Evolutionary conservation across 176 grass and related monocot species (phyloP).

Genomic region (Chloris gayana): DNA sequence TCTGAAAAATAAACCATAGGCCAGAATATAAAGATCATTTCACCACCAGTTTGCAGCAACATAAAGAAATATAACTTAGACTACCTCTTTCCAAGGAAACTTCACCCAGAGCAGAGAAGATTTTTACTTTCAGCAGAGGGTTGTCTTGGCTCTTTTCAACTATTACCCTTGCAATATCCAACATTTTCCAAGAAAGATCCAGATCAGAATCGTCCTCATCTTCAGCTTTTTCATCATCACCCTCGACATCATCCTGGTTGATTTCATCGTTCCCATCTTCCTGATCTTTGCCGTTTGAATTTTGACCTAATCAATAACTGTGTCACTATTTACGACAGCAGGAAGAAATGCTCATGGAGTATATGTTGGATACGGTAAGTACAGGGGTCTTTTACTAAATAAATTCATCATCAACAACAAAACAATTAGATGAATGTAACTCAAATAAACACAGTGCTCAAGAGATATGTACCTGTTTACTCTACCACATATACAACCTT

Average conservation of each 20-base stretch:
- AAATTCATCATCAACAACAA: slow-evolving; percentile 13
- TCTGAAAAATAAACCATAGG: slow-evolving; percentile 58
- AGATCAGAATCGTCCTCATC: slow-evolving; percentile 98
- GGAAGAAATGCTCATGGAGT: slow-evolving; percentile 4
- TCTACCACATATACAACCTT: neutral
- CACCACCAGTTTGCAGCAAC: neutral
- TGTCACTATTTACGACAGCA: slow-evolving; percentile 27
- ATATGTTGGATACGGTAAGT: too few relatives aligned
- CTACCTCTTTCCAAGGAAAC: slow-evolving; percentile 95
- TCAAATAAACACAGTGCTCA: neutral
- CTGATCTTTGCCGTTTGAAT: slow-evolving; percentile 56
- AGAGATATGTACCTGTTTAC: slow-evolving; percentile 6
- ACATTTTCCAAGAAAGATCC: slow-evolving; percentile 96
- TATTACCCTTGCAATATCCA: slow-evolving; percentile 97
- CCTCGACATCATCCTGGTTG: slow-evolving; percentile 42
- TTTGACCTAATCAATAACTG: slow-evolving; percentile 49
- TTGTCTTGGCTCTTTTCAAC: slow-evolving; percentile 72
- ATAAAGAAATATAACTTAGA: neutral
- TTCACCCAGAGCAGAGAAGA: slow-evolving; percentile 82
- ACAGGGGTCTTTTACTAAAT: neutral
- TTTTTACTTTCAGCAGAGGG: slow-evolving; percentile 85
- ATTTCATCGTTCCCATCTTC: slow-evolving; percentile 47
- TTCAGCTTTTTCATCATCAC: slow-evolving; percentile 60
- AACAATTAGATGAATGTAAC: neutral
- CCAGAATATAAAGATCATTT: slow-evolving; percentile 16